Evolutionary conservation across 1,284 basidiomycete species (phyloP), one percentile per base, ranked within the genome.

Genomic region (Austropuccinia psidii): DNA sequence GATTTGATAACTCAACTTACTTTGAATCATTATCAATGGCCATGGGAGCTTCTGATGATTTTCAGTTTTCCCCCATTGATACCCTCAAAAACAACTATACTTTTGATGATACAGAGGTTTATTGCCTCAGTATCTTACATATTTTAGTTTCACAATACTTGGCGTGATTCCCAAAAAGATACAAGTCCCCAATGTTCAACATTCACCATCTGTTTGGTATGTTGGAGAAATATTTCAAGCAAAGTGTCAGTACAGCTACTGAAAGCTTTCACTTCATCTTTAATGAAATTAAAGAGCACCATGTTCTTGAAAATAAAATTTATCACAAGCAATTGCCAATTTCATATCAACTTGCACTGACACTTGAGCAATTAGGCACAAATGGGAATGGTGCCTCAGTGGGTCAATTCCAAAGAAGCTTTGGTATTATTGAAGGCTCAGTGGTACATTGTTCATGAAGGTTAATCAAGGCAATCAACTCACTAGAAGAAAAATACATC

Each of bases 341-440:
- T 21, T 1, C 29, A 2, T 45, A 65, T 17, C 62, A 65, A 49
- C 27, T 65, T 1, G 62, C 62, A 11, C 17, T 65, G n/a, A 65
- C 7, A 5, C 27, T 65, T 21, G 65, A 67, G 37, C 33, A 43
- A 11, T 31, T 69, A 31, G 67, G 67, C 11, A 55, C 50, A 8
- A 69, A 58, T 27, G 54, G 67, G 15, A 69, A 69, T 47, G 67
- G 67, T 17, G 37, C 41, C 2, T 45, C 15, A 8, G 41, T 69
- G 9, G 54, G 67, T 7, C 11, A 31, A 43, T 58, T 69, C 31
- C 31, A 17, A 9, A 21, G 27, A 21, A 69, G 33, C 21, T 31
- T 55, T 15, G 21, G 21, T 9, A 43, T 69, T 39, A 39, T 21
- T 27, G 52, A 43, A 7, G 54, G 67, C 15, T 39, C 21, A 8